phyloP scores from a whole-genome alignment of 805 yeast genomes.

The Monosporozyma aquatica region DNA sequence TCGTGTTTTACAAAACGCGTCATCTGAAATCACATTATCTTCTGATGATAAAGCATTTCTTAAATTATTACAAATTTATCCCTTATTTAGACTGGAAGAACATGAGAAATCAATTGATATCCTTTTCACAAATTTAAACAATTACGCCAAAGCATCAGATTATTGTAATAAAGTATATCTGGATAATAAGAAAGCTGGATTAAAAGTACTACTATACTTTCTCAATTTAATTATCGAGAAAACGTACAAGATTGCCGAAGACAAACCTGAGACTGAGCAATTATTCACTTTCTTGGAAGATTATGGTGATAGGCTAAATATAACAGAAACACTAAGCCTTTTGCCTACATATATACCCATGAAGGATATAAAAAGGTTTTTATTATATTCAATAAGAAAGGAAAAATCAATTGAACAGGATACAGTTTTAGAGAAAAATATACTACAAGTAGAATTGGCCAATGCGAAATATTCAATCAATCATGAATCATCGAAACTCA shows the following conservation, averaged over 20 bases:
- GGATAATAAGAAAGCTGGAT: constrained; percentile 33
- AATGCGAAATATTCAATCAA: constrained; percentile 39
- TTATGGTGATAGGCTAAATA: constrained; percentile 16
- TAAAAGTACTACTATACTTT: constrained; percentile 31
- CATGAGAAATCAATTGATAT: constrained; percentile 58
- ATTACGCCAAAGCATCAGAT: constrained; percentile 47
- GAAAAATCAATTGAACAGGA: constrained; percentile 35
- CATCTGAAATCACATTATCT: not conserved
- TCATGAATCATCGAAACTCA: constrained; percentile 30
- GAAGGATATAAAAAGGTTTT: constrained; percentile 33
- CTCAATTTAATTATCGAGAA: constrained; percentile 33
- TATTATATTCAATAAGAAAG: constrained; percentile 38
- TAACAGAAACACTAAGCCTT: constrained; percentile 33
- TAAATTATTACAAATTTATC: constrained; percentile 36
- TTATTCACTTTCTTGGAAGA: constrained; percentile 19
- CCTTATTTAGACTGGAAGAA: constrained; percentile 49
- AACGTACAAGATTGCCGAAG: constrained; percentile 4
- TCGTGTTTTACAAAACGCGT: constrained; percentile 12
- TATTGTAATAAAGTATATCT: constrained; percentile 48
- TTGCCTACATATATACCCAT: constrained; percentile 47
- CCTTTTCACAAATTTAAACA: constrained; percentile 46
- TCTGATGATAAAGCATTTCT: constrained; percentile 7
- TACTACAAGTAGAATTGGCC: constrained; percentile 46
- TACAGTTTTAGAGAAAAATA: constrained; percentile 36
- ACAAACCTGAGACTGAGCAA: not conserved